Base-by-base conservation (phyloP, 345 rosid genomes). In the Ceriops tagal region DNA sequence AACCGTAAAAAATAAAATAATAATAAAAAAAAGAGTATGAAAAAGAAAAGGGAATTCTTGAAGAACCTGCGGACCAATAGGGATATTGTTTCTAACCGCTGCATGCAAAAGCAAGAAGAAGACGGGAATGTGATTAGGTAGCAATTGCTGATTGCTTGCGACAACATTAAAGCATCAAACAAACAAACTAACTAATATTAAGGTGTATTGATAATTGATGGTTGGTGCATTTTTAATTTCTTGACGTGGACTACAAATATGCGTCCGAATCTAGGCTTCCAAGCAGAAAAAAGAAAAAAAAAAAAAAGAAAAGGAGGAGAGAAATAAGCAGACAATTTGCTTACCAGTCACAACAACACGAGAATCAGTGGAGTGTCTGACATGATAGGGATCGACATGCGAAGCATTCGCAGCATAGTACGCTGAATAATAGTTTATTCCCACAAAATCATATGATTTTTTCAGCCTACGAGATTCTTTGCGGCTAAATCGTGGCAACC, bases 381-480 rank as follows among this genome's bases (percentile, higher is more conserved):
- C 30, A 6, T 70, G 65, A 5, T 20, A 39, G 27, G 66, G 10
- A 18, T 39, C 62, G 19, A 55, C 15, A 8, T 15, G 43, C 18
- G 64, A 71, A 3, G 66, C 49, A 46, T 71, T 68, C 13, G 61
- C 22, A 2, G 72, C 86, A 66, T 82, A 84, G 4, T 9, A 8
- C 9, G 84, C 56, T 24, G 84, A 63, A 43, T 86, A 86, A 61
- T 84, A 84, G 56, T 86, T 86, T 8, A 86, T 1, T 19, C 88
- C 91, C 4, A 84, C 1, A 66, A 79, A 87, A 78, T 87, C 91
- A 34, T 55, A 63, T 3, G 87, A 83, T 24, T 81, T 82, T 62
- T 78, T 75, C 6, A 87, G 53, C 68, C 71, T 56, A 7, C 10
- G 4, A 0, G 84, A 73, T 66, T 87, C 75, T 55, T 71, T 75